A percentile compares a stretch with the other conserved stretches of the same genome.
Conservation (phyloP, 352 stramenopile genomes). For the Detonula confervacea region DNA sequence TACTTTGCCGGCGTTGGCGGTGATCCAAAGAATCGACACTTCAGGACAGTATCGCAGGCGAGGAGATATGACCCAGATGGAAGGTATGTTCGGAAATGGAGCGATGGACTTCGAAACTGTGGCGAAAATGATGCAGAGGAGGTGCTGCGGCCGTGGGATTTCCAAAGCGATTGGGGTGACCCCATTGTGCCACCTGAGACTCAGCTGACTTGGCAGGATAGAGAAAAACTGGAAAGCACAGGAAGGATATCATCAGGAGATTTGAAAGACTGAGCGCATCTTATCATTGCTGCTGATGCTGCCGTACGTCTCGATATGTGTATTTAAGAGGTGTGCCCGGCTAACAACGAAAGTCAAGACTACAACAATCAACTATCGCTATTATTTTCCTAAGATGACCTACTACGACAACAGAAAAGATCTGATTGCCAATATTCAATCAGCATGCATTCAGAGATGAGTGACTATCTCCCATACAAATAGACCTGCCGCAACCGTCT, state of each 20-base stretch:
- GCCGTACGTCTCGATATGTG: too few relatives aligned
- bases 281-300: too few relatives aligned
- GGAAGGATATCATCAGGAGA: slow-evolving; percentile 28
- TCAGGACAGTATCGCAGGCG: slow-evolving; percentile 66
- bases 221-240: slow-evolving; percentile 47
- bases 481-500: too few relatives aligned
- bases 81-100: slow-evolving; percentile 66
- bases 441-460: too few relatives aligned
- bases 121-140: slow-evolving; percentile 34
- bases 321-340: too few relatives aligned
- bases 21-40: slow-evolving; percentile 73
- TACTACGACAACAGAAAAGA: too few relatives aligned
- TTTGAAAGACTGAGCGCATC: too few relatives aligned
- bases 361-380: too few relatives aligned
- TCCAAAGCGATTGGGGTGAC: slow-evolving; percentile 46
- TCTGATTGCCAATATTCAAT: too few relatives aligned
- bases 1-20: slow-evolving; percentile 80
- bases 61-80: slow-evolving; percentile 64
- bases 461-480: too few relatives aligned
- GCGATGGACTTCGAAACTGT: slow-evolving; percentile 32
- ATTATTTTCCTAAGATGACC: too few relatives aligned
- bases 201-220: slow-evolving; percentile 69
- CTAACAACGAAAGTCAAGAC: too few relatives aligned
- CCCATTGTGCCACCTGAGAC: slow-evolving; percentile 60
- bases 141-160: slow-evolving; percentile 67